These are phyloP conservation scores for Trichoderma atroviride DNA, from an alignment of 2,329 filamentous ascomycete species.

Conservation along the genomic window DNA sequence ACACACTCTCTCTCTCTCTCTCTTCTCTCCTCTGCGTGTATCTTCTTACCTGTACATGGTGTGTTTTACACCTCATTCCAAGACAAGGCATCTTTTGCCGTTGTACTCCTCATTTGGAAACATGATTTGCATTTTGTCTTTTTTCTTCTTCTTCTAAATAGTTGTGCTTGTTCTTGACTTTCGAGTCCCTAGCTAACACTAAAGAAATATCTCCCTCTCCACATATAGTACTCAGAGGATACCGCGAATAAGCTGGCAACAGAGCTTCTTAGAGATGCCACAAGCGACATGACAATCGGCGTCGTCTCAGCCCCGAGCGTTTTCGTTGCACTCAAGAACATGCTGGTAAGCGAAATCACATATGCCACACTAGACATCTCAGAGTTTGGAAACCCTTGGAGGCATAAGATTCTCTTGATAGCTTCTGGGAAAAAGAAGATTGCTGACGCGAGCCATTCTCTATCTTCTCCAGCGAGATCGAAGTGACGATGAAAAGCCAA, in stretches of 20 bases:
- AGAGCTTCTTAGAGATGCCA: conserved; percentile 65
- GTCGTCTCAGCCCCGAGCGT: conserved; percentile 76
- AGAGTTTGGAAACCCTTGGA: no score
- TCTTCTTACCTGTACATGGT: not conserved
- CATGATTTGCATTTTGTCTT: no score
- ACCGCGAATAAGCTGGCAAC: conserved; percentile 67
- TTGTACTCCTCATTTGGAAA: no score
- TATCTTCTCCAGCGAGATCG: conserved; percentile 28
- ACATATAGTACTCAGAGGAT: conserved; percentile 67
- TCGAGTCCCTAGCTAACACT: not conserved
- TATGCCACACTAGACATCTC: not conserved
- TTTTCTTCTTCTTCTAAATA: not conserved
- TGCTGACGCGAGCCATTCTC: not conserved
- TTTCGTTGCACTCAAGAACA: conserved; percentile 75
- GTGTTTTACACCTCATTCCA: not conserved
- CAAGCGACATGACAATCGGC: conserved; percentile 61
- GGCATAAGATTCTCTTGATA: no score
- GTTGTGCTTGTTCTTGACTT: not conserved
- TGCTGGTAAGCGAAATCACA: conserved; percentile 53
- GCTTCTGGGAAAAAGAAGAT: not conserved
- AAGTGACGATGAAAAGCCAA: conserved; percentile 47
- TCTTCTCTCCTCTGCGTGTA: not conserved
- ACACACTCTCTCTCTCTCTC: not conserved
- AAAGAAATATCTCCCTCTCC: no score
- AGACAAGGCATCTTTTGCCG: not conserved